A percentile compares a stretch with the other conserved stretches of the same genome.
These are phyloP conservation scores for Pseudomonodictys pantanalensis DNA, from an alignment of 495 filamentous ascomycete species.

Conservation along the genomic window DNA sequence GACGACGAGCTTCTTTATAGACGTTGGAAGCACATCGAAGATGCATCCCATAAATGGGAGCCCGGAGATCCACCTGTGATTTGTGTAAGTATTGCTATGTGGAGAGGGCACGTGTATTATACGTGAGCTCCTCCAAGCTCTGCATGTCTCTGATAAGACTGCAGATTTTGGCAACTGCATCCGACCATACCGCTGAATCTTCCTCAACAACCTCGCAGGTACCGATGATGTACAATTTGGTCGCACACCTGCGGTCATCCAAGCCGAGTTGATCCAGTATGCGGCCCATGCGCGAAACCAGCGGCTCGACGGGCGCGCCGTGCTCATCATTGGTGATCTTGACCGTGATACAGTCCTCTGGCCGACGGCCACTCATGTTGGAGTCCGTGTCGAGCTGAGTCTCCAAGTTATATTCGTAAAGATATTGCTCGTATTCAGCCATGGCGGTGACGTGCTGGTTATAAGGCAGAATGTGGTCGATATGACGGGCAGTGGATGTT, in stretches of 20 bases:
- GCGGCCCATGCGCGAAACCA: background rate
- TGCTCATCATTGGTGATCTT: background rate
- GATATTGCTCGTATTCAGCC: too few relatives aligned
- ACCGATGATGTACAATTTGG: slow-evolving; percentile 17
- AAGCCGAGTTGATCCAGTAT: background rate
- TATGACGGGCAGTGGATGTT: too few relatives aligned
- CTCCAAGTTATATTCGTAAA: too few relatives aligned
- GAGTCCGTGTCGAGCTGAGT: too few relatives aligned
- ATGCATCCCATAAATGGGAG: slow-evolving; percentile 12
- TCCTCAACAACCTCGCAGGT: background rate
- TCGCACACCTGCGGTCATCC: background rate
- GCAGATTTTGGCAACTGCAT: background rate
- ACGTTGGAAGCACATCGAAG: slow-evolving; percentile 1
- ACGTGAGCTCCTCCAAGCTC: slow-evolving; percentile 20
- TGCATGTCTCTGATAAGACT: slow-evolving; percentile 1
- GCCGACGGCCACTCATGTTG: too few relatives aligned
- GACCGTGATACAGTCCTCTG: slow-evolving; percentile 3
- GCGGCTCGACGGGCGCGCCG: background rate
- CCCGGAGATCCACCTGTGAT: slow-evolving; percentile 8
- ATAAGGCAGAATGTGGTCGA: too few relatives aligned
- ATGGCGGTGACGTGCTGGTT: too few relatives aligned
- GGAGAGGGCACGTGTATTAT: background rate
- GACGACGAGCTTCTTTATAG: slow-evolving; percentile 12
- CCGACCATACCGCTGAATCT: slow-evolving; percentile 9
- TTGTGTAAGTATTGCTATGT: background rate